Percentiles rank a stretch among this genome's conserved stretches.
phyloP scores from a whole-genome alignment of 2,329 filamentous ascomycete genomes.

The Cercospora canescens region DNA sequence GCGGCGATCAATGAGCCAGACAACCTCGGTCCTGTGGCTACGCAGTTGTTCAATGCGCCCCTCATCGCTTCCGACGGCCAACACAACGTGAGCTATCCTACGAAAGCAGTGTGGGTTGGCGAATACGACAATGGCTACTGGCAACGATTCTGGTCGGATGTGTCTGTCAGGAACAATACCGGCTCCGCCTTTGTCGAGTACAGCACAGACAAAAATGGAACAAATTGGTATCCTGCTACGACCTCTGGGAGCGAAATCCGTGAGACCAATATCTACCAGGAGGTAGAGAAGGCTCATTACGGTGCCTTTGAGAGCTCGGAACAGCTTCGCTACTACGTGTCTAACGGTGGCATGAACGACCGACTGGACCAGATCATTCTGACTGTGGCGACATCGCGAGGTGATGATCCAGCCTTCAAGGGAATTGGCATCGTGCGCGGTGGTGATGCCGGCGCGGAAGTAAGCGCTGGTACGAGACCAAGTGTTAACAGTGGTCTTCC shows the following conservation, averaged over 20 bases:
- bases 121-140: neutral
- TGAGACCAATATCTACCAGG: slow-evolving; percentile 11
- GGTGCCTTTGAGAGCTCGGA: slow-evolving; percentile 1
- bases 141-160: slow-evolving; percentile 18
- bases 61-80: slow-evolving; percentile 10
- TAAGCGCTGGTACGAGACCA: neutral
- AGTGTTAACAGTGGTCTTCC: slow-evolving; percentile 3
- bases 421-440: slow-evolving; percentile 15
- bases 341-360: slow-evolving; percentile 9
- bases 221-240: slow-evolving; percentile 13
- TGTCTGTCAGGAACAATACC: slow-evolving; percentile 6
- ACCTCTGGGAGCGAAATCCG: neutral
- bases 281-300: slow-evolving; percentile 9
- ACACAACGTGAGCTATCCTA: slow-evolving; percentile 18
- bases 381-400: slow-evolving; percentile 10
- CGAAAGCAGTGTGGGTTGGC: slow-evolving; percentile 6
- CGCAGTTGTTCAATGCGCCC: slow-evolving; percentile 14
- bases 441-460: slow-evolving; percentile 10
- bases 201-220: slow-evolving; percentile 6
- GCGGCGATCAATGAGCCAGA: slow-evolving; percentile 8
- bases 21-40: slow-evolving; percentile 11
- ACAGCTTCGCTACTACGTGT: slow-evolving; percentile 12
- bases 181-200: slow-evolving; percentile 12
- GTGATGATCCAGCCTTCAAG: slow-evolving; percentile 9
- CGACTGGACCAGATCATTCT: slow-evolving; percentile 4